A percentile compares a stretch with the other conserved stretches of the same genome.
These are phyloP conservation scores for Lobosporangium transversale DNA, from an alignment of 192 early-diverging fungal species.

Conservation along the genomic window DNA sequence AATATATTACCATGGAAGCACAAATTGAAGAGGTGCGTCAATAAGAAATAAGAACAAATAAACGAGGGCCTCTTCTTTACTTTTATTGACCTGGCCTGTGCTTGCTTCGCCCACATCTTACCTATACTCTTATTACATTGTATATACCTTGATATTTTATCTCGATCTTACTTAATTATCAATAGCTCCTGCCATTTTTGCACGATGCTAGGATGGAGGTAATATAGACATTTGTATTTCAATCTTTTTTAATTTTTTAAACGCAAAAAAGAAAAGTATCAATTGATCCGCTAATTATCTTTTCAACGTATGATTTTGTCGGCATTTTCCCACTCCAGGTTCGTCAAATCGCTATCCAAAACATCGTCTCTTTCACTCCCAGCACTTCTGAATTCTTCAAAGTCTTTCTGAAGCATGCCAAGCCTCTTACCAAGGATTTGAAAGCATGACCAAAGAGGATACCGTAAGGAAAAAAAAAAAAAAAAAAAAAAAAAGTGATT, in stretches of 20 bases:
- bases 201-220: conserved; percentile 79
- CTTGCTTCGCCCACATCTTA: conserved; percentile 28
- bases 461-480: conserved; percentile 55
- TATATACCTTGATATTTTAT: too few relatives aligned
- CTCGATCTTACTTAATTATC: too few relatives aligned
- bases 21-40: conserved; percentile 39
- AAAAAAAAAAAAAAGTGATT: background rate
- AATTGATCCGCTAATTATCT: background rate
- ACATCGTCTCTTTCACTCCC: conserved; percentile 76
- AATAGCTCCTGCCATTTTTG: conserved; percentile 79
- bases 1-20: conserved; percentile 31
- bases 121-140: background rate
- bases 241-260: too few relatives aligned
- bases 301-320: background rate
- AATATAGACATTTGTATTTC: conserved; percentile 1
- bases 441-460: conserved; percentile 72
- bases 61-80: too few relatives aligned
- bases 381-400: conserved; percentile 67
- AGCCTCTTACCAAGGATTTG: conserved; percentile 72
- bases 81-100: background rate
- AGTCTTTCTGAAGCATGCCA: conserved; percentile 67
- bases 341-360: conserved; percentile 81
- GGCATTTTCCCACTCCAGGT: conserved; percentile 54
- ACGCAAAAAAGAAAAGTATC: too few relatives aligned
- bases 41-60: too few relatives aligned